Evolutionary conservation across 495 filamentous ascomycete species (phyloP), one percentile per base, ranked within the genome.

Genomic region (Podospora fimiseda): DNA sequence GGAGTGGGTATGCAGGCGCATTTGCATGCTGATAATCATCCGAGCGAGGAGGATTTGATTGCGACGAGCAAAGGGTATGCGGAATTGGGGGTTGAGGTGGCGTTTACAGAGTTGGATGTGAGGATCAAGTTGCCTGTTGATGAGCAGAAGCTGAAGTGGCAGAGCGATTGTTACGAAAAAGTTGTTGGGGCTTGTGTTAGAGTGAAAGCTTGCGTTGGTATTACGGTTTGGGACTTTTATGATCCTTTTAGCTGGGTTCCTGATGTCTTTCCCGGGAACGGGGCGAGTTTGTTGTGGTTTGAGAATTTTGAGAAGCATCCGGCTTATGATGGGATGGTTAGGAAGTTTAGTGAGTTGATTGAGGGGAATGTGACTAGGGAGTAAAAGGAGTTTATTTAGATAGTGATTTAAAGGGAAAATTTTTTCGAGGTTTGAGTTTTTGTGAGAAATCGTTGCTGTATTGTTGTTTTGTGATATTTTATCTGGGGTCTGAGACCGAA

Each of bases 201-300:
- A 44, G 73, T 79, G 0, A 48, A 70, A n/a, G 58, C 65, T 1
- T 90, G 87, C 59, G 74, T 87, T 2, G 87, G 85, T 4, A 70
- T 89, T 23, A 88, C 83, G 5, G 72, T 84, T 20, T 88, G 85
- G 86, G 85, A 75, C 50, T 76, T 69, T 36, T 69, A 69, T 30
- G 74, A 78, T 39, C 69, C 30, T 68, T 82, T 72, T 75, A 76
- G 43, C 60, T 86, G 82, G 83, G 71, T 86, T 15, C 81, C 82
- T 0, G 57, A 59, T 21, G 69, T 70, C 0, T 86, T 86, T 59
- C 50, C 70, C 0, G 81, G 80, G 15, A 59, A 78, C 27, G 80
- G 80, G 9, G 75, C 67, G 7, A 75, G 78, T 2, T 57, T 69
- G 36, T 67, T 80, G 16, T 82, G 77, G 74, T 64, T 69, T 36